Evolutionary conservation across 2,329 filamentous ascomycete genomes (phyloP), one percentile per base, ranked within the genome.

Genomic region (Dothideomycetes sp.): DNA sequence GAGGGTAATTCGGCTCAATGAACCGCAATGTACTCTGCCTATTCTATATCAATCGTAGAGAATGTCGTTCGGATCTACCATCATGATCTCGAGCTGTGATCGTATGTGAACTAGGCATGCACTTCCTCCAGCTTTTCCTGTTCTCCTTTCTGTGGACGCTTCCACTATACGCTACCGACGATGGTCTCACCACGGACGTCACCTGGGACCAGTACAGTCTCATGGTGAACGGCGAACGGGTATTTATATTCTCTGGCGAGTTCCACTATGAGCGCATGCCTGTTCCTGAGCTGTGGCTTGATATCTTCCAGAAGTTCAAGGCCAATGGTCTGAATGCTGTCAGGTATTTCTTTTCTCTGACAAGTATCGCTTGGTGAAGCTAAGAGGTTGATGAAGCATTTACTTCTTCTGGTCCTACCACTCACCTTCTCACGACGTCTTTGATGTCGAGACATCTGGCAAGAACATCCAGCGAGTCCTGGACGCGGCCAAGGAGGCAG

Each of bases 191-290:
- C 42, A 49, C 63, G 4, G 56, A 64, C 17, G 69, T 73, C 1
- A 58, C 70, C 52, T 73, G 69, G 70, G 70, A 73, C 44, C 63
- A 69, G 40, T 70, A 70, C 52, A 72, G 68, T 51, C 67, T 72
- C 49, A 62, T 66, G 19, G 53, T 73, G 38, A 65, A 73, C 37
- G 66, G 64, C 19, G 61, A 72, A 47, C 57, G 70, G 15, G 51
- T 73, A 4, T 73, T 70, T 46, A 56, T 74, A 32, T 72, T 69
- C 49, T 64, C 65, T 11, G 70, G 70, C 30, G 70, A 74, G 49
- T 65, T 74, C 16, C 70, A 74, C 46, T 73, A 72, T 50, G 69
- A 62, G 61, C 59, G 67, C 4, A 60, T 70, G 5, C 68, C 69
- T 0, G 66, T 71, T 0, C 68, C 67, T 1, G 65, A 65, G 39